Evolutionary conservation across 169 alveolate species (phyloP).

Genomic region (Plasmodium coatneyi): DNA sequence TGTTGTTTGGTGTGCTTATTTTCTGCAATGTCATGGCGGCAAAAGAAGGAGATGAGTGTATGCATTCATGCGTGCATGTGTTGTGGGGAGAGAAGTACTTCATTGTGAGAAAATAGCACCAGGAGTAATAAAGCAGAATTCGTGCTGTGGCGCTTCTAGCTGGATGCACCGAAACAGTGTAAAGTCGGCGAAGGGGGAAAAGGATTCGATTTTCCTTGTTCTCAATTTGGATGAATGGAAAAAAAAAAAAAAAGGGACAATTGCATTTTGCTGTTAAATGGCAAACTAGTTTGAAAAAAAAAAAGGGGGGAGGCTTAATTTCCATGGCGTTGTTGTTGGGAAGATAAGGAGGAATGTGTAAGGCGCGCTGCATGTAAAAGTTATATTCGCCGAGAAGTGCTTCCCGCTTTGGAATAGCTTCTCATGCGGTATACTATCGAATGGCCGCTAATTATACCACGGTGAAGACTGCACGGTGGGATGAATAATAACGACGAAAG

Average conservation of each 20-base stretch:
- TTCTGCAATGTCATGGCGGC: neutral
- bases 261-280: neutral
- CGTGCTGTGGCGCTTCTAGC: neutral
- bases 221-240: neutral
- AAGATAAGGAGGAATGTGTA: neutral
- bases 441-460: neutral
- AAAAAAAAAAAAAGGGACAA: neutral
- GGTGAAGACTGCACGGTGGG: neutral
- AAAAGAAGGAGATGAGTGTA: neutral
- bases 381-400: neutral
- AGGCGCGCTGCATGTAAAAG: neutral
- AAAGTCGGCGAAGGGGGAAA: neutral
- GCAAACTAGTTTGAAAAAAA: neutral
- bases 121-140: no score
- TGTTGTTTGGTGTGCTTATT: neutral
- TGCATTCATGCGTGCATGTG: neutral
- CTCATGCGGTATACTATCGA: neutral
- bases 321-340: neutral
- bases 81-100: neutral
- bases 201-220: neutral
- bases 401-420: neutral
- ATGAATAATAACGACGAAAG: neutral
- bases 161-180: neutral
- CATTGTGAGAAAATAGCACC: neutral
- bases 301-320: neutral